Evolutionary conservation across 768 basidiomycete species (phyloP).

Genomic region (Neoboletus magnificus): DNA sequence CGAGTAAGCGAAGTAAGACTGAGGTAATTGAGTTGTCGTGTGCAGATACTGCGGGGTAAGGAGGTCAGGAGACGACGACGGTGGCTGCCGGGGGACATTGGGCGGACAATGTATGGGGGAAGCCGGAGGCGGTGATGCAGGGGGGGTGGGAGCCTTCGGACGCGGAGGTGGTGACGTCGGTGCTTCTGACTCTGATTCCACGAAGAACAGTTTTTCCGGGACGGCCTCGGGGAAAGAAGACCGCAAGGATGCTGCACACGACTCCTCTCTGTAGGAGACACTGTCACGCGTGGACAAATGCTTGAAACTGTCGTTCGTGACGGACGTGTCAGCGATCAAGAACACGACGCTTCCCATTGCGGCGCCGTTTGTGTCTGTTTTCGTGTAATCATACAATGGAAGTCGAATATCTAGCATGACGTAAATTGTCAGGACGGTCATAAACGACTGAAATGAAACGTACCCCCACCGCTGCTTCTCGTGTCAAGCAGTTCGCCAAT

Average conservation of each 20-base stretch:
- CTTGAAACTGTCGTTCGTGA: slow-evolving; percentile 12
- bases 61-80: slow-evolving; percentile 11
- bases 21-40: slow-evolving; percentile 29
- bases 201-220: slow-evolving; percentile 20
- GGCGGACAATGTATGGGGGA: slow-evolving; percentile 11
- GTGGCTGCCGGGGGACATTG: slow-evolving; percentile 17
- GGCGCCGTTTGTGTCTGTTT: slow-evolving; percentile 26
- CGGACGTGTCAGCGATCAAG: slow-evolving; percentile 19
- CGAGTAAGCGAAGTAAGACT: slow-evolving; percentile 13
- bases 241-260: slow-evolving; percentile 9
- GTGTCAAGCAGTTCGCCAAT: slow-evolving; percentile 25
- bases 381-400: slow-evolving; percentile 33
- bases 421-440: slow-evolving; percentile 29
- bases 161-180: slow-evolving; percentile 20
- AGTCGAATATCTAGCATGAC: slow-evolving; percentile 28
- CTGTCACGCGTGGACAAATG: slow-evolving; percentile 17
- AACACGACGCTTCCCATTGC: slow-evolving; percentile 28
- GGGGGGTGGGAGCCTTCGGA: slow-evolving; percentile 17
- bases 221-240: slow-evolving; percentile 19
- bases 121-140: slow-evolving; percentile 13
- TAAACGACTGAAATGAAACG: slow-evolving; percentile 31
- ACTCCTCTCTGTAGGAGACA: slow-evolving; percentile 17
- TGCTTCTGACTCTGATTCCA: slow-evolving; percentile 17
- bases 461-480: slow-evolving; percentile 26
- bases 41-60: slow-evolving; percentile 26